Evolutionary conservation across 495 filamentous ascomycete genomes (phyloP).

Genomic region (Letharia columbiana): DNA sequence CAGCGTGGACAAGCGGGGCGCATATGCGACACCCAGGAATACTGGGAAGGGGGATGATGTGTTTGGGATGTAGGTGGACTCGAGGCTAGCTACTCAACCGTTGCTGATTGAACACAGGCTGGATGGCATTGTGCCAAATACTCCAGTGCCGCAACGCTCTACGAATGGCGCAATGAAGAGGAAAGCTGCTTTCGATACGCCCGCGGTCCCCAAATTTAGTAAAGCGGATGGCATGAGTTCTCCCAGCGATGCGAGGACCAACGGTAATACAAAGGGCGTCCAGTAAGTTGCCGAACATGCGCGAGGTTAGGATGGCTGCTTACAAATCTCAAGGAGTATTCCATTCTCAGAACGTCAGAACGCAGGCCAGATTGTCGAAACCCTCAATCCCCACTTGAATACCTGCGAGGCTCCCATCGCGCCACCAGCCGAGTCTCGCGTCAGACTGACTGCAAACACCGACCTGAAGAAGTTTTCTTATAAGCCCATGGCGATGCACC

Average conservation of each 20-base stretch:
- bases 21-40: conserved; percentile 55
- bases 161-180: conserved; percentile 47
- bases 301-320: background rate
- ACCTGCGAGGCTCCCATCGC: conserved; percentile 61
- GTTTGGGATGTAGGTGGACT: conserved; percentile 63
- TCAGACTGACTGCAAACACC: conserved; percentile 71
- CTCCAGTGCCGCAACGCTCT: conserved; percentile 45
- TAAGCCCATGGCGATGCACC: conserved; percentile 86
- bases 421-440: conserved; percentile 63
- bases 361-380: conserved; percentile 71
- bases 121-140: conserved; percentile 67
- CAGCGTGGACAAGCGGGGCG: conserved; percentile 54
- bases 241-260: conserved; percentile 29
- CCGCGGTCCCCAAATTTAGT: conserved; percentile 43
- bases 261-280: conserved; percentile 13
- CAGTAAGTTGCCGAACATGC: conserved; percentile 20
- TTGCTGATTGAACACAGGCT: conserved; percentile 43
- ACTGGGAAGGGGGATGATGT: conserved; percentile 54
- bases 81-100: conserved; percentile 2
- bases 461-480: conserved; percentile 87
- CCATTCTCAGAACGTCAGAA: conserved; percentile 65
- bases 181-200: conserved; percentile 53
- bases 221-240: conserved; percentile 38
- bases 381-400: conserved; percentile 68
- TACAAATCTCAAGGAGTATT: conserved; percentile 34